A percentile compares a stretch with the other conserved stretches of the same genome.
These are phyloP conservation scores for Tetraselmis chui DNA, from an alignment of 139 green algal species.

Conservation along the genomic window DNA sequence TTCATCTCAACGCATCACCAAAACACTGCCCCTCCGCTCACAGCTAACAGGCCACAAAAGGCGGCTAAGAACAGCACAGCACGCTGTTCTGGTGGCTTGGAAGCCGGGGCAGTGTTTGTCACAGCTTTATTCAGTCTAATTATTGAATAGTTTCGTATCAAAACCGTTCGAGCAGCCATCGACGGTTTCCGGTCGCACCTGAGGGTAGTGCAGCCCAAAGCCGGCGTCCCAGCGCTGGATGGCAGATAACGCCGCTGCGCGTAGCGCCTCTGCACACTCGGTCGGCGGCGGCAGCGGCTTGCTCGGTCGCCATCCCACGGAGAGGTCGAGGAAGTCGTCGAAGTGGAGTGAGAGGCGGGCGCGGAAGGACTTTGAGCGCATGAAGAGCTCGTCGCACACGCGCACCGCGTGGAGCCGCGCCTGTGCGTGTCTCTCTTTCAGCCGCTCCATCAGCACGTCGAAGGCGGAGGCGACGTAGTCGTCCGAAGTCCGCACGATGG, in stretches of 20 bases:
- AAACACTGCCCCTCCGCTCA: no score
- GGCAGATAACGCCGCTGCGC: slow-evolving; percentile 12
- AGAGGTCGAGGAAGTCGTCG: slow-evolving; percentile 28
- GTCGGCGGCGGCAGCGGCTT: slow-evolving; percentile 30
- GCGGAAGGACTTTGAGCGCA: slow-evolving; percentile 29
- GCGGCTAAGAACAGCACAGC: neutral
- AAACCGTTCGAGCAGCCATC: no score
- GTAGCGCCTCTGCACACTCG: slow-evolving; percentile 16
- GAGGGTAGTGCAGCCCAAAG: slow-evolving; percentile 22
- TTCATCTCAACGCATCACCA: no score
- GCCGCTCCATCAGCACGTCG: slow-evolving; percentile 19
- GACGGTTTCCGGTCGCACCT: slow-evolving; percentile 20
- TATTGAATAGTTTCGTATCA: no score
- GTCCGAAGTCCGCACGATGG: slow-evolving; percentile 12
- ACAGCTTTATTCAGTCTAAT: no score
- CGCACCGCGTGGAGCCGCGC: slow-evolving; percentile 33
- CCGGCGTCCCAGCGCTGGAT: slow-evolving; percentile 27
- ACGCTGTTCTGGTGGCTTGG: neutral
- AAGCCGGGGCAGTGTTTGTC: neutral
- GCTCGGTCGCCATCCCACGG: slow-evolving; percentile 17
- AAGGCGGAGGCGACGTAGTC: slow-evolving; percentile 13
- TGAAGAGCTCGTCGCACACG: slow-evolving; percentile 31
- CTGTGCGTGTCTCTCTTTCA: slow-evolving; percentile 24
- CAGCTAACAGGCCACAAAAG: no score
- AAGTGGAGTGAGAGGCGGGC: slow-evolving; percentile 11